Evolutionary conservation across 371 early-diverging fungal species (phyloP), one percentile per base, ranked within the genome.

Genomic region (Lichtheimia ramosa): DNA sequence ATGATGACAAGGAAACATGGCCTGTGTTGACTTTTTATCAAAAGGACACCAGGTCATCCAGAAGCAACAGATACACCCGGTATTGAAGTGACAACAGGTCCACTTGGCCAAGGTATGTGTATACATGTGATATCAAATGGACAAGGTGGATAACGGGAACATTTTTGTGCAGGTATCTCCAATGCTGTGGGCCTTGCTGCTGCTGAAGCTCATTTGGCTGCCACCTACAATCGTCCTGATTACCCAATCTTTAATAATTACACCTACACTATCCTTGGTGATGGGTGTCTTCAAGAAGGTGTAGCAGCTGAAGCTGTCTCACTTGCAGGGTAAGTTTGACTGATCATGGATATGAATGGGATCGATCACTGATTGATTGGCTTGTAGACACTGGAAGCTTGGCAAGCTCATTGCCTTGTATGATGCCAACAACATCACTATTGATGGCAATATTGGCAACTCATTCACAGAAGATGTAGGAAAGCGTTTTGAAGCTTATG

Each of bases 231-330:
- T 80, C 79, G 76, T 28, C 89, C 91, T 25, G 90, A 84, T 50
- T 96, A 82, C 75, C 82, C 82, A 14, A 73, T 97, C 40, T 81
- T 97, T 62, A 83, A 90, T 68, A 92, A 95, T 82, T 75, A 88
- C 65, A 94, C 95, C 18, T 99, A 89, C 59, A 85, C 87, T 56
- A 83, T 99, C 49, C 76, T 89, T 50, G 99, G 99, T 62, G 99
- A 99, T 77, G 99, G 99, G 40, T 99, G 99, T 83, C 81, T 98
- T 66, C 99, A 99, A 81, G 99, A 99, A 81, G 99, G 99, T 77
- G 94, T 99, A 21, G 80, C 93, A 21, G 87, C 92, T 39, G 99
- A 99, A 77, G 95, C 99, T 15, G 83, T 86, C 68, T 95, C 98
- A 13, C 80, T 99, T 51, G 99, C 99, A 40, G 98, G 98, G 83